These are phyloP conservation scores for Malassezia psittaci DNA, from an alignment of 1,284 basidiomycete genomes.

Conservation along the genomic window DNA sequence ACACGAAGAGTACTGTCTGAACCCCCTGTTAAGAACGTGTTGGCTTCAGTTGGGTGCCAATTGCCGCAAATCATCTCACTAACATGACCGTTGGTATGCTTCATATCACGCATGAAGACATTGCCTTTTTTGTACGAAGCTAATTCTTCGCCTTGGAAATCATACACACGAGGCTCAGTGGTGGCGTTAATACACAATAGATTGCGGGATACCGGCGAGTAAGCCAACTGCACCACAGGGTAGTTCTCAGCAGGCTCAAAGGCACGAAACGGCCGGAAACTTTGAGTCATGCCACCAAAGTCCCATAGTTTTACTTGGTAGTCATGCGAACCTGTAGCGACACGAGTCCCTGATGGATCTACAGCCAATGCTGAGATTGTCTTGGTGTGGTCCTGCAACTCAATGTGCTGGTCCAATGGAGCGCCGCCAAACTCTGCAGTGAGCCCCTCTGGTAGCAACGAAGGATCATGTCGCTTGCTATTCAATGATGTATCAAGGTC, in stretches of 20 bases:
- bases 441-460: neutral
- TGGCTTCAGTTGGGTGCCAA: slow-evolving; percentile 77
- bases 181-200: slow-evolving; percentile 63
- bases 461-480: slow-evolving; percentile 6
- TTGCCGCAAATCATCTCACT: slow-evolving; percentile 76
- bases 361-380: slow-evolving; percentile 81
- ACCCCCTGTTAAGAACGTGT: slow-evolving; percentile 80
- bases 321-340: slow-evolving; percentile 85
- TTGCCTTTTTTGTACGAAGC: slow-evolving; percentile 70
- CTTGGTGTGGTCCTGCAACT: slow-evolving; percentile 82
- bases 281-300: slow-evolving; percentile 88
- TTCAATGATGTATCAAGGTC: neutral
- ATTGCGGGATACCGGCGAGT: slow-evolving; percentile 17
- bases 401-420: slow-evolving; percentile 62
- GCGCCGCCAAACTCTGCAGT: slow-evolving; percentile 17
- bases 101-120: slow-evolving; percentile 96
- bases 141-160: slow-evolving; percentile 47
- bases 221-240: slow-evolving; percentile 37
- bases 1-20: slow-evolving; percentile 91
- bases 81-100: slow-evolving; percentile 88
- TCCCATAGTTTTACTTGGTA: slow-evolving; percentile 98
- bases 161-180: slow-evolving; percentile 74
- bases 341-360: slow-evolving; percentile 82
- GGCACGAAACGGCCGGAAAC: slow-evolving; percentile 79
- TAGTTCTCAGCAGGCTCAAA: slow-evolving; percentile 90